Evolutionary conservation across 2,329 filamentous ascomycete genomes (phyloP), one percentile per base, ranked within the genome.

Genomic region (Botryotinia calthae): DNA sequence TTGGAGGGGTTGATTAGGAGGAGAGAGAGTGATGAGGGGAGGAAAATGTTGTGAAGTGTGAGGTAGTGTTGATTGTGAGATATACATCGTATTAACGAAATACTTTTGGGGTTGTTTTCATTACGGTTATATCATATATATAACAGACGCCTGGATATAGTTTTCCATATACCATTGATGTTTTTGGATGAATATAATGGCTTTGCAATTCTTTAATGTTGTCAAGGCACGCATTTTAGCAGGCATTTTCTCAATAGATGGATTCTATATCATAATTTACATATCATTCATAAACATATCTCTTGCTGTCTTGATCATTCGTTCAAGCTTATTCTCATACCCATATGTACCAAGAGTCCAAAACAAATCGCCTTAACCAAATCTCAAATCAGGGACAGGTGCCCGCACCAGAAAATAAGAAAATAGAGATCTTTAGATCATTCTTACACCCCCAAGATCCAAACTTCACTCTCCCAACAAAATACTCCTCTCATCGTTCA

Each of bases 401-500:
- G 22, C 10, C 40, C 58, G n/a, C 8, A 46, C n/a, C 20, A 20
- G 28, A 28, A 25, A 44, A 28, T 8, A 31, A 14, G 40, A 46
- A 22, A 37, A 44, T 37, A 16, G 34, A 28, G 2, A 37, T 20
- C 42, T 64, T 14, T 65, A 2, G n/a, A 16, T 10, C 42, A 42
- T 18, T 18, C 16, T 34, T 14, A 31, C 28, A 46, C 8, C 44
- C 28, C 28, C 28, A 54, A 4, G 40, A 54, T 28, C n/a, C n/a
- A 54, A 54, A 5, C 48, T 51, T 44, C 69, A 76, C 56, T 75
- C 77, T n/a, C 74, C 70, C 56, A 75, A 68, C 68, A 79, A 58
- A 8, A 79, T 54, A 73, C 75, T 79, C 42, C 72, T 76, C 63
- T 74, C 67, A 73, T 79, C 78, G 56, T 70, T 78, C 46, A 61